phyloP scores from a whole-genome alignment of 371 early-diverging fungal genomes.

The Blastocladiella emersonii region DNA sequence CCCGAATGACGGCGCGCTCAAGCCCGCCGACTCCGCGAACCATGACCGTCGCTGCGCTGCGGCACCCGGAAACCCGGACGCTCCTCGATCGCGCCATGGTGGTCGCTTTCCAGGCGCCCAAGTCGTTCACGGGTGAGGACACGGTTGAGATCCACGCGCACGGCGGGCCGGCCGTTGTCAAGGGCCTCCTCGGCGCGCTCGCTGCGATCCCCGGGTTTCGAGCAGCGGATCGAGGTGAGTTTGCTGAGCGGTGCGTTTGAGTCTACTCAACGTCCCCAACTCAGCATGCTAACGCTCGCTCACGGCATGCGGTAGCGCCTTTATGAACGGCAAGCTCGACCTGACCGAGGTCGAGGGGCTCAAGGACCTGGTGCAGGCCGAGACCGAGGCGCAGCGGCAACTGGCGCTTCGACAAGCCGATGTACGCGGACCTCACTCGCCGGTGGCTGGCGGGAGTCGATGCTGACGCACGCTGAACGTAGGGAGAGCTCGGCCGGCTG shows the following conservation, averaged over 20 bases:
- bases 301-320: conserved; percentile 51
- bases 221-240: conserved; percentile 66
- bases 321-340: conserved; percentile 63
- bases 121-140: conserved; percentile 68
- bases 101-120: conserved; percentile 44
- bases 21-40: not conserved
- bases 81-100: conserved; percentile 46
- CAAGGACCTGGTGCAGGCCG: conserved; percentile 65
- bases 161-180: conserved; percentile 59
- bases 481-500: conserved; percentile 44
- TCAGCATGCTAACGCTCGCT: no score
- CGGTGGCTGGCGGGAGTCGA: not conserved
- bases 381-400: conserved; percentile 59
- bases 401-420: conserved; percentile 57
- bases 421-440: conserved; percentile 14
- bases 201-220: conserved; percentile 21
- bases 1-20: conserved; percentile 7
- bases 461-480: not conserved
- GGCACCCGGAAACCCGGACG: conserved; percentile 30
- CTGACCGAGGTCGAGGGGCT: conserved; percentile 65
- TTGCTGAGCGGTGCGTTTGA: conserved; percentile 35
- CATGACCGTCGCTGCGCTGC: conserved; percentile 23
- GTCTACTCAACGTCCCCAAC: no score
- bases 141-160: conserved; percentile 65
- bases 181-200: conserved; percentile 41